Conservation (phyloP, 805 yeast species). For the Wickerhamiella azyma region DNA sequence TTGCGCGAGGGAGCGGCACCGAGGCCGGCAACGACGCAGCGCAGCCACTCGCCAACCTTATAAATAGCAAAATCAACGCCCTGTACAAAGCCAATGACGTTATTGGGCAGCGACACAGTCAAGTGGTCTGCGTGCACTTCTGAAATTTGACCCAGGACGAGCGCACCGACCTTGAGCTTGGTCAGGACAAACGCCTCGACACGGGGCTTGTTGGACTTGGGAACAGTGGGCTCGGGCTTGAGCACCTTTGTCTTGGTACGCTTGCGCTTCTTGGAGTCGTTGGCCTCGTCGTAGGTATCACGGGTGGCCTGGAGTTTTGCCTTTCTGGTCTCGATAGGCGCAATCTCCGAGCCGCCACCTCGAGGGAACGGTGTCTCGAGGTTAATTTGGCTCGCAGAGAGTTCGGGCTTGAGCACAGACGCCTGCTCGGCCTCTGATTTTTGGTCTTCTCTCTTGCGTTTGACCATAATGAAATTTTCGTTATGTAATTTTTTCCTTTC, state of each 20-base stretch:
- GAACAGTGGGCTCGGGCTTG: slow-evolving; percentile 16
- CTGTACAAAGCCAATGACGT: slow-evolving; percentile 47
- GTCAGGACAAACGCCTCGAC: slow-evolving; percentile 53
- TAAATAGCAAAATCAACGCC: slow-evolving; percentile 30
- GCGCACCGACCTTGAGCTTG: slow-evolving; percentile 54
- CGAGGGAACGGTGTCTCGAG: slow-evolving; percentile 69
- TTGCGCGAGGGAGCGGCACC: slow-evolving; percentile 27
- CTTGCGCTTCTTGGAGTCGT: slow-evolving; percentile 27
- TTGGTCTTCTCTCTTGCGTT: slow-evolving; percentile 7
- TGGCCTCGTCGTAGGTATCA: slow-evolving; percentile 39
- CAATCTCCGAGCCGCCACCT: slow-evolving; percentile 69
- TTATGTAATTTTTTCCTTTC: slow-evolving; percentile 7
- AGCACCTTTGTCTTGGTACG: slow-evolving; percentile 13
- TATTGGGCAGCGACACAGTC: slow-evolving; percentile 63
- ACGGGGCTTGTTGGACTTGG: slow-evolving; percentile 22
- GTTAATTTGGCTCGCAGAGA: not conserved
- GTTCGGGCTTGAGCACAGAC: slow-evolving; percentile 3
- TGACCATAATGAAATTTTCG: slow-evolving; percentile 2
- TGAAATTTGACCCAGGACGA: slow-evolving; percentile 63
- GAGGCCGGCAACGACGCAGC: slow-evolving; percentile 59
- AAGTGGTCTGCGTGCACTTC: slow-evolving; percentile 50
- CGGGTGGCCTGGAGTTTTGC: slow-evolving; percentile 84
- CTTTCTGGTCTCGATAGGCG: slow-evolving; percentile 83
- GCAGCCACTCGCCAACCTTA: slow-evolving; percentile 68
- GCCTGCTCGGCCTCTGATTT: not conserved